These are phyloP conservation scores for Melastoma candidum DNA, from an alignment of 441 rosid species.

Conservation along the genomic window DNA sequence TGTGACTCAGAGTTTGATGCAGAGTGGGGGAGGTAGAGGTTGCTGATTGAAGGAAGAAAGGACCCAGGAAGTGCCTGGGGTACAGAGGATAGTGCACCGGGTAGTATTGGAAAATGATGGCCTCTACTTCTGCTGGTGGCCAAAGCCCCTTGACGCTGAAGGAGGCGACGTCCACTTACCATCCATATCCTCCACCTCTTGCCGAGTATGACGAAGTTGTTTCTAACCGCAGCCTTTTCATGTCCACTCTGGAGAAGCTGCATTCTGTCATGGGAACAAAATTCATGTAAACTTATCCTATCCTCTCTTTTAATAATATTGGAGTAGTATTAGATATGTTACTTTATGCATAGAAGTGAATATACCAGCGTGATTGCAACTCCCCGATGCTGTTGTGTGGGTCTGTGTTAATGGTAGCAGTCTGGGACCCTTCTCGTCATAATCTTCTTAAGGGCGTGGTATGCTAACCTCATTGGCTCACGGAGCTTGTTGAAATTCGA, in stretches of 20 bases:
- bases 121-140: constrained; percentile 59
- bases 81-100: no score
- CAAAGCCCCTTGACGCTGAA: constrained; percentile 43
- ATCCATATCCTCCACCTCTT: constrained; percentile 45
- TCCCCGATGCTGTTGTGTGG: no score
- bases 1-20: no score
- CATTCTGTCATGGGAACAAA: constrained; percentile 79
- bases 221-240: constrained; percentile 45
- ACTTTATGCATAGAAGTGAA: background rate
- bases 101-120: constrained; percentile 1
- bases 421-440: background rate
- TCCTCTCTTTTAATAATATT: background rate
- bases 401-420: no score
- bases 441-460: no score
- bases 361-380: background rate
- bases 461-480: no score
- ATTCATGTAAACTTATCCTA: constrained; percentile 51
- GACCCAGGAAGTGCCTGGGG: no score
- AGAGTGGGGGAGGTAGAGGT: no score
- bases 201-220: constrained; percentile 66
- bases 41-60: no score
- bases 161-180: constrained; percentile 28
- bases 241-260: constrained; percentile 63
- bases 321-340: background rate
- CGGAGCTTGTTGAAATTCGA: no score